These are phyloP conservation scores for Pseudoperonospora humuli DNA, from an alignment of 352 stramenopile species.

Conservation along the genomic window DNA sequence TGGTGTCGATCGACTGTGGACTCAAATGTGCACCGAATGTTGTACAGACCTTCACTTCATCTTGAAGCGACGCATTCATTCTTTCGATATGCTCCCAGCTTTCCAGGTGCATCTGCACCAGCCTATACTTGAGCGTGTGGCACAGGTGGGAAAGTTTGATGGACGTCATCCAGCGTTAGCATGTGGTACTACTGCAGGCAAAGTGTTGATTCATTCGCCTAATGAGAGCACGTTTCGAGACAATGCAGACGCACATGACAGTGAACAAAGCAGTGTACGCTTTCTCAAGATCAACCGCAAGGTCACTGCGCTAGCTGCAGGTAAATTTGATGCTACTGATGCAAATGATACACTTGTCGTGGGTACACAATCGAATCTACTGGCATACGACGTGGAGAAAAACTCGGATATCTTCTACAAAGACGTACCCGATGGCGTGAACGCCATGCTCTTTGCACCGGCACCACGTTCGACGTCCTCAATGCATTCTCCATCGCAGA, in stretches of 20 bases:
- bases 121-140: no score
- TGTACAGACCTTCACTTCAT: conserved; percentile 17
- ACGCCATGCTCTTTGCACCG: conserved; percentile 71
- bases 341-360: conserved; percentile 79
- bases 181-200: no score
- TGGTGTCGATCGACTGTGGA: conserved; percentile 7
- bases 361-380: conserved; percentile 82
- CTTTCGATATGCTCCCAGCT: no score
- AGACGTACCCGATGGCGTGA: conserved; percentile 79
- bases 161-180: no score
- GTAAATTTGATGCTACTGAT: conserved; percentile 56
- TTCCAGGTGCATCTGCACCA: no score
- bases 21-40: conserved; percentile 16
- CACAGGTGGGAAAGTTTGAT: no score
- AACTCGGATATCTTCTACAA: conserved; percentile 93
- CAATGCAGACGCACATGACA: no score
- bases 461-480: conserved; percentile 21
- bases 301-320: conserved; percentile 69
- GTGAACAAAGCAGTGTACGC: no score
- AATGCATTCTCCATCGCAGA: conserved; percentile 29
- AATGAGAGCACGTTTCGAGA: no score
- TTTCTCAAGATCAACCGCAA: conserved; percentile 90
- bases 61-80: conserved; percentile 19
- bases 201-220: no score
- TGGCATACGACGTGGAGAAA: conserved; percentile 90